Conservation (phyloP, 2,329 filamentous ascomycete genomes). For the Fusarium irregulare region DNA sequence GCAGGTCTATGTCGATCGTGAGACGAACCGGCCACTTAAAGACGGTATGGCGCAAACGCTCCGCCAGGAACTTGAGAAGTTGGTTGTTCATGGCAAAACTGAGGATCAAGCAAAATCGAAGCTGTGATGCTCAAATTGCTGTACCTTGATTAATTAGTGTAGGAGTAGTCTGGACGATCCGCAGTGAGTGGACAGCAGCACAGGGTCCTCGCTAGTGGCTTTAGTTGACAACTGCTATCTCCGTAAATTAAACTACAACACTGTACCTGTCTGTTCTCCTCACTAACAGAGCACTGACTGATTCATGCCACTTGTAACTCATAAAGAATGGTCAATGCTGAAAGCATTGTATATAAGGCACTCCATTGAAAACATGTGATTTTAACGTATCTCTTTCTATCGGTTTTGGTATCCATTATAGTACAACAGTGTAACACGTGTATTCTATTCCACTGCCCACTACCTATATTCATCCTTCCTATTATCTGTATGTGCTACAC, state of each 20-base stretch:
- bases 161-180: not conserved
- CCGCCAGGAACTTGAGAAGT: conserved; percentile 67
- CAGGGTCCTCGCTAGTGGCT: conserved; percentile 1
- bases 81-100: conserved; percentile 54
- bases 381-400: not conserved
- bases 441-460: not conserved
- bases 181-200: not conserved
- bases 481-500: not conserved
- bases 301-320: not conserved
- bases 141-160: not conserved
- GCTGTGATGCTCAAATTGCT: conserved; percentile 14
- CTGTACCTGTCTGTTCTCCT: not conserved
- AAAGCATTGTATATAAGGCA: not conserved
- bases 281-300: not conserved
- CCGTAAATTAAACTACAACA: not conserved
- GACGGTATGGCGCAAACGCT: conserved; percentile 72
- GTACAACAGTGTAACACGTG: not conserved
- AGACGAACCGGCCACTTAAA: conserved; percentile 73
- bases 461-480: conserved; percentile 47
- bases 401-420: no score
- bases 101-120: conserved; percentile 18
- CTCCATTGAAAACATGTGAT: not conserved
- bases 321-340: not conserved
- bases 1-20: conserved; percentile 88
- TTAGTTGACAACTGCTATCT: not conserved